Evolutionary conservation across 2,329 filamentous ascomycete species (phyloP), one percentile per base, ranked within the genome.

Genomic region (Pseudogymnoascus sp.): DNA sequence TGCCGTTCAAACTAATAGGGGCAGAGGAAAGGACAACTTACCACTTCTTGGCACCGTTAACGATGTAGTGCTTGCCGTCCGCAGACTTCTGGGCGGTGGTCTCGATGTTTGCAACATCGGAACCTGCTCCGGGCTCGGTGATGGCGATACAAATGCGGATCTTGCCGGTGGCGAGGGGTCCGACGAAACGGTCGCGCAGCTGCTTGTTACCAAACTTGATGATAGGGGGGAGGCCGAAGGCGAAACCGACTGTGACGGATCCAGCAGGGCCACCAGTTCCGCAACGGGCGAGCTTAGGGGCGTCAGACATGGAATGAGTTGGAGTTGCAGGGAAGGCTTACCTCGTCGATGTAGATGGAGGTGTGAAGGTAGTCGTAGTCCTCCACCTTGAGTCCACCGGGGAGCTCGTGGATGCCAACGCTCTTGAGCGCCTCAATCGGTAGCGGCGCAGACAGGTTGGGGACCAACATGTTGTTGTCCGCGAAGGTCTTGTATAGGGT

Each of bases 41-140:
- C 88, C 88, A 91, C 74, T 91, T 90, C 80, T 91, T 91, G 0
- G 81, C 78, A 14, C 88, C 88, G 62, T 89, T 90, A 57, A 91
- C 74, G 50, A 91, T 79, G 69, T 87, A 91, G 67, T 82, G 75
- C 69, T 84, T 85, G 8, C 87, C 87, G 67, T 87, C 84, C 0
- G 76, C 68, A 5, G 78, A 81, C 71, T 84, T 86, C 4, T 72
- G 76, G 1, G 88, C 88, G 0, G 83, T 88, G 0, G 88, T 90
- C 3, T 79, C 78, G 65, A 91, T 88, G 67, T 86, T 87, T 4
- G 87, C 86, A 1, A 91, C 89, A 69, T 91, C 88, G 58, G 81
- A 85, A 0, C 89, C 88, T 0, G 87, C 87, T 60, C 83, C 84
- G 0, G 89, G 89, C 70, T 92, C 89, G 0, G 89, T 92, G 67